Base-by-base conservation (phyloP, 192 early-diverging fungal species). In the Coemansia sp. region DNA sequence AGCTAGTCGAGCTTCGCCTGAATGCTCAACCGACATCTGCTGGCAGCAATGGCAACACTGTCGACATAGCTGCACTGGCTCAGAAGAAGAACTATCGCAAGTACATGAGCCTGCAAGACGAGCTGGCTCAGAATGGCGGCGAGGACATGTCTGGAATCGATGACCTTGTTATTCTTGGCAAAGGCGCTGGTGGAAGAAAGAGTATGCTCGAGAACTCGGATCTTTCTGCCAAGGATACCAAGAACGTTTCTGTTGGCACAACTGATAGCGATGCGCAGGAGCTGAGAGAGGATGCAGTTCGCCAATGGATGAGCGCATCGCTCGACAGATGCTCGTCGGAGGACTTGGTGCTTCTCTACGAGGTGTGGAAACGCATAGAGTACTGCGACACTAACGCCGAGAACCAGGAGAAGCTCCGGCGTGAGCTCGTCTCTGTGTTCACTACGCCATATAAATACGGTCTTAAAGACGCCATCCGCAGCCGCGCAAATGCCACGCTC, bases 351-450 rank as follows among this genome's bases (percentile, higher is more conserved):
- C 44, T 80, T 5, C 67, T 84, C 18, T 61, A 59, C 65, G 82
- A 84, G 56, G 70, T 79, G 52, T 84, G 82, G 82, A 79, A 71
- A 54, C 82, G 82, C 61, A 67, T 79, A 43, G 71, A 74, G 63
- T 73, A 76, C 65, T 74, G 68, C 56, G 77, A 84, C 13, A 43
- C 56, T 11, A 65, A 54, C 61, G 49, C 67, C 11, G 63, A 76
- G 18, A 64, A 54, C 50, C 70, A 73, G n/a, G 68, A 66, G 16
- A 37, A 65, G 40, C 56, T 84, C 21, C 77, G 77, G 38, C 64
- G 61, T 65, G 77, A 84, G 56, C 74, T 84, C 23, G 58, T 84
- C 19, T 63, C 71, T 15, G 71, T 76, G 38, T 73, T 79, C 64
- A 67, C 67, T 48, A 65, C 73, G 1, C 77, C 74, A 1, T 61